Percentiles rank a stretch among this genome's conserved stretches.
phyloP scores from a whole-genome alignment of 2,329 filamentous ascomycete genomes.

The Fusarium sambucinum region DNA sequence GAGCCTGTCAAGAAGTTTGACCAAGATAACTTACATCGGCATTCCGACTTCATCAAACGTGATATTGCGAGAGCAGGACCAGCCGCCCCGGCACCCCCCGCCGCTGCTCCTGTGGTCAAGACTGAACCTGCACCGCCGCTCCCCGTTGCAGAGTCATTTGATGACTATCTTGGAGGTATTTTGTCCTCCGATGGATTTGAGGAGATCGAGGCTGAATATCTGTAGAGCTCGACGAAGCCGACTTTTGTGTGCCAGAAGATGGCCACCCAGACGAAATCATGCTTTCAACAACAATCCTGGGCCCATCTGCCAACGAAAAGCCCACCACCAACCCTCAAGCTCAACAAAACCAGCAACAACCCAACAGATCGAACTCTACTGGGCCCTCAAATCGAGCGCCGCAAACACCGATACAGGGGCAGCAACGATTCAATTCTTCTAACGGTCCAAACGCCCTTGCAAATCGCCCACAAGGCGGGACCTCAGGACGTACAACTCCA shows the following conservation, averaged over 20 bases:
- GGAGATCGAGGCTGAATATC: conserved; percentile 54
- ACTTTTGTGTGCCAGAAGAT: conserved; percentile 77
- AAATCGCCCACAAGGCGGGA: conserved; percentile 40
- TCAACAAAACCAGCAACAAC: conserved; percentile 44
- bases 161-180: conserved; percentile 64
- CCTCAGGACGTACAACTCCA: conserved; percentile 30
- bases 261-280: conserved; percentile 83
- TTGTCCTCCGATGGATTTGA: conserved; percentile 54
- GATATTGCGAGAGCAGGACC: conserved; percentile 55
- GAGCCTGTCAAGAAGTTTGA: conserved; percentile 79
- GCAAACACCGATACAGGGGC: conserved; percentile 52
- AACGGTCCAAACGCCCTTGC: conserved; percentile 42
- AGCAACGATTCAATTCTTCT: conserved; percentile 41
- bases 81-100: conserved; percentile 16
- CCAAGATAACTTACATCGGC: conserved; percentile 82
- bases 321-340: conserved; percentile 32
- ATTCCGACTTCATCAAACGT: conserved; percentile 78
- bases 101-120: conserved; percentile 43
- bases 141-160: conserved; percentile 59
- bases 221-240: conserved; percentile 79
- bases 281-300: conserved; percentile 56
- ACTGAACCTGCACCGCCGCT: conserved; percentile 44
- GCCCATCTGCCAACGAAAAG: conserved; percentile 40
- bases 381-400: conserved; percentile 43
- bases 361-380: conserved; percentile 35